A percentile compares a stretch with the other conserved stretches of the same genome.
phyloP scores from a whole-genome alignment of 305 asterid genomes.

The Fraxinus angustifolia region DNA sequence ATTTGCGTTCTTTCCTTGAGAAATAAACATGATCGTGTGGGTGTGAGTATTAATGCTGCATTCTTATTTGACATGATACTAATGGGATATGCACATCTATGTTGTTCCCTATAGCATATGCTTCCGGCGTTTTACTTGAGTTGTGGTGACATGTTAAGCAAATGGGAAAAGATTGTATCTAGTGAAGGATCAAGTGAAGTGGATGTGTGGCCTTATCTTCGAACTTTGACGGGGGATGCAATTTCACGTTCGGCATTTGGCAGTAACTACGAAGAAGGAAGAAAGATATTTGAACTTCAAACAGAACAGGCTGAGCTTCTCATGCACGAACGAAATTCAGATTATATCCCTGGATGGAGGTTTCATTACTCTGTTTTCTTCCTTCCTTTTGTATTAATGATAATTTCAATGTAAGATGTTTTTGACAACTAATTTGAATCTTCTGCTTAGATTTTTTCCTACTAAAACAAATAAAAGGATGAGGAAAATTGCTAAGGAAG shows the following conservation, averaged over 20 bases:
- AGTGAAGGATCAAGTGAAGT: conserved; percentile 35
- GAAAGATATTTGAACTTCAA: conserved; percentile 58
- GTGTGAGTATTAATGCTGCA: background rate
- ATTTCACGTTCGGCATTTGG: conserved; percentile 73
- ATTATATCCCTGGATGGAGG: conserved; percentile 50
- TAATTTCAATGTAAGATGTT: background rate
- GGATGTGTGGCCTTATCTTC: conserved; percentile 57
- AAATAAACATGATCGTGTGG: background rate
- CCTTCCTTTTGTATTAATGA: background rate
- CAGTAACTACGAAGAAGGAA: conserved; percentile 55
- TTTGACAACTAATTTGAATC: background rate
- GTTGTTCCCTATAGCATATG: conserved; percentile 38
- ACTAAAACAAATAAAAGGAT: conserved; percentile 32
- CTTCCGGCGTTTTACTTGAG: conserved; percentile 45
- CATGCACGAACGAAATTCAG: background rate
- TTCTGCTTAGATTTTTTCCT: conserved; percentile 32
- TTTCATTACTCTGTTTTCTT: background rate
- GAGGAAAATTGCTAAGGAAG: background rate
- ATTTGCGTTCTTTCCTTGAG: background rate
- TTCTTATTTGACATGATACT: background rate
- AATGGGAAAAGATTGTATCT: conserved; percentile 49
- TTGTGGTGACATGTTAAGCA: conserved; percentile 50
- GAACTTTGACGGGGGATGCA: conserved; percentile 45
- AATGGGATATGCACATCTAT: background rate
- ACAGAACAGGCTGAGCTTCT: conserved; percentile 30